Evolutionary conservation across 2,329 filamentous ascomycete genomes (phyloP).

Genomic region (Clonostachys sp.): DNA sequence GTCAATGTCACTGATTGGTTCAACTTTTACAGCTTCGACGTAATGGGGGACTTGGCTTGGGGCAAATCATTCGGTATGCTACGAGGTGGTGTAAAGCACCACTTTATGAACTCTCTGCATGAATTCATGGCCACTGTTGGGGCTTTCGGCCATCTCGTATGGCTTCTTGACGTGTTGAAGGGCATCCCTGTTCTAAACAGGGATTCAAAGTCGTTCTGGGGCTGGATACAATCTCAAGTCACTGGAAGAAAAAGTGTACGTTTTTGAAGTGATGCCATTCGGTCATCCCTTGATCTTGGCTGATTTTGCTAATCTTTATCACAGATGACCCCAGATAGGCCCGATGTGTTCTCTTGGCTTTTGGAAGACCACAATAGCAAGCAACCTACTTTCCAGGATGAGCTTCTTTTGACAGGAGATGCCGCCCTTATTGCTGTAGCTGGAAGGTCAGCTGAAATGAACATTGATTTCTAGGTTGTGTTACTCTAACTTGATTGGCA

Average conservation of each 20-base stretch:
- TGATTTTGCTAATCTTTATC: too few species aligned
- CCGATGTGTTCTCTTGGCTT: constrained; percentile 16
- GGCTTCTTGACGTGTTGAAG: constrained; percentile 11
- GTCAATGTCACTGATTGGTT: constrained; percentile 23
- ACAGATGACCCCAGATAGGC: too few species aligned
- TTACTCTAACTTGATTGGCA: not conserved
- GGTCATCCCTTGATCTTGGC: too few species aligned
- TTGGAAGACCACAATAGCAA: constrained; percentile 11
- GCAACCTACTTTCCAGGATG: constrained; percentile 8
- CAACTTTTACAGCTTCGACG: constrained; percentile 28
- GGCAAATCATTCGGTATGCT: constrained; percentile 26
- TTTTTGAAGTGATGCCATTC: too few species aligned
- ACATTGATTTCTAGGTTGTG: too few species aligned
- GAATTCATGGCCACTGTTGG: constrained; percentile 9
- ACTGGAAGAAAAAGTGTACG: too few species aligned
- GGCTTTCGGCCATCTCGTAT: constrained; percentile 12
- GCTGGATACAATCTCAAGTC: too few species aligned
- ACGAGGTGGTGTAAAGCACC: constrained; percentile 10
- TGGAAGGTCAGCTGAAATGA: constrained; percentile 12
- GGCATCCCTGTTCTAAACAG: constrained; percentile 11
- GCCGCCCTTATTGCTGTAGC: constrained; percentile 16
- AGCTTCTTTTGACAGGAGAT: constrained; percentile 12
- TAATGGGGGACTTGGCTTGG: constrained; percentile 32
- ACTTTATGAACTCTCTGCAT: constrained; percentile 9
- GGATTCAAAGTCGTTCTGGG: constrained; percentile 5